These are phyloP conservation scores for Omphalea diandra DNA, from an alignment of 441 rosid genomes.

Conservation along the genomic window DNA sequence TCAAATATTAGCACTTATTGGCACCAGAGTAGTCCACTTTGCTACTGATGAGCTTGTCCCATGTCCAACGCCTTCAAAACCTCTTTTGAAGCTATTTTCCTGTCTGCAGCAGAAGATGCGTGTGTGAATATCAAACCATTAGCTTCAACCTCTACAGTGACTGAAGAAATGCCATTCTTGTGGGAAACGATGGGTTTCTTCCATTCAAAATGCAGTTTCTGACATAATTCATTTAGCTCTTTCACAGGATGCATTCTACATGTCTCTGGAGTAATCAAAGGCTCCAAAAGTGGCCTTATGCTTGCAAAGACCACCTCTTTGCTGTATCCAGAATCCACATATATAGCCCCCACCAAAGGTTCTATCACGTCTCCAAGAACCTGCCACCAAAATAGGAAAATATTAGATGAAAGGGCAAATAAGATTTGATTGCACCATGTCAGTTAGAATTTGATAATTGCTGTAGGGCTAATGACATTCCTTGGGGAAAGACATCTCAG, in stretches of 20 bases:
- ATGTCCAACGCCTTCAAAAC: slow-evolving; percentile 52
- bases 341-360: slow-evolving; percentile 85
- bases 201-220: slow-evolving; percentile 36
- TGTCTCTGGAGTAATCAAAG: slow-evolving; percentile 66
- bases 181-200: slow-evolving; percentile 19
- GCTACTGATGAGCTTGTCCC: not conserved
- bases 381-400: slow-evolving; percentile 31
- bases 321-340: slow-evolving; percentile 72
- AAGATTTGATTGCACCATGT: too few relatives aligned
- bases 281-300: slow-evolving; percentile 71
- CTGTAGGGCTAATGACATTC: slow-evolving; percentile 42
- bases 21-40: too few relatives aligned
- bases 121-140: slow-evolving; percentile 34
- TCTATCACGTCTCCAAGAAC: slow-evolving; percentile 93
- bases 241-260: slow-evolving; percentile 56
- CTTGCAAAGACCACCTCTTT: slow-evolving; percentile 57
- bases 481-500: slow-evolving; percentile 73
- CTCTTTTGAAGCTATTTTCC: slow-evolving; percentile 54
- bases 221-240: slow-evolving; percentile 61
- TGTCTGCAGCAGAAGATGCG: slow-evolving; percentile 42
- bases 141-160: slow-evolving; percentile 56
- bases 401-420: not conserved
- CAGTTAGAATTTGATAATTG: too few relatives aligned
- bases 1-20: too few relatives aligned
- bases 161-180: slow-evolving; percentile 27